Evolutionary conservation across 1,284 basidiomycete species (phyloP).

Genomic region (Baeospora myosura): DNA sequence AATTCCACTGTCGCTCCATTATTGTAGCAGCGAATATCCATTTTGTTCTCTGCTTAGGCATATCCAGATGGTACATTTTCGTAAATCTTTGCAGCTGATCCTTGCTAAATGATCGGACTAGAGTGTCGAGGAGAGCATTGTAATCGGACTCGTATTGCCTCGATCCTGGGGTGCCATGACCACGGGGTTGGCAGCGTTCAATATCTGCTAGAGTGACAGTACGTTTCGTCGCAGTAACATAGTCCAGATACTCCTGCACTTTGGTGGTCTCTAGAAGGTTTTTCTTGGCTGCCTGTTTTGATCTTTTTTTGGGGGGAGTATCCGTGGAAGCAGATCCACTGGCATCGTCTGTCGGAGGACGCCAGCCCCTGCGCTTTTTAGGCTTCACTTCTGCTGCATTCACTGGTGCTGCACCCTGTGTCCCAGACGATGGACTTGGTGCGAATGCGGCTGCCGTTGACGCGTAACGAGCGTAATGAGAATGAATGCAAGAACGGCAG

Average conservation of each 20-base stretch:
- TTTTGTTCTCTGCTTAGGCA: slow-evolving; percentile 29
- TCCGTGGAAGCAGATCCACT: too few species aligned
- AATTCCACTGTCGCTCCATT: slow-evolving; percentile 58
- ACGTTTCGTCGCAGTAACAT: slow-evolving; percentile 35
- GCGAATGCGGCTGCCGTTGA: too few species aligned
- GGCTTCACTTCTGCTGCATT: too few species aligned
- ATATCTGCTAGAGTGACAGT: slow-evolving; percentile 48
- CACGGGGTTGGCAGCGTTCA: slow-evolving; percentile 40
- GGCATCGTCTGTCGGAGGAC: too few species aligned
- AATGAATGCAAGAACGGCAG: too few species aligned
- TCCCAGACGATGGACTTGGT: too few species aligned
- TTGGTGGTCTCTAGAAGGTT: slow-evolving; percentile 33
- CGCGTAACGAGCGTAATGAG: too few species aligned
- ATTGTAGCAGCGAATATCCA: slow-evolving; percentile 46
- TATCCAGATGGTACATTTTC: slow-evolving; percentile 35
- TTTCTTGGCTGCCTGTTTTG: too few species aligned
- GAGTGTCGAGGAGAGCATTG: slow-evolving; percentile 36
- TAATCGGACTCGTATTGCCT: slow-evolving; percentile 48
- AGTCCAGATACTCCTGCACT: slow-evolving; percentile 48
- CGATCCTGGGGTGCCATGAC: slow-evolving; percentile 30
- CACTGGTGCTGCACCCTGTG: too few species aligned
- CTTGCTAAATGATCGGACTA: slow-evolving; percentile 58
- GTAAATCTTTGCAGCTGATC: slow-evolving; percentile 53
- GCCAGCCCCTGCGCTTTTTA: too few species aligned
- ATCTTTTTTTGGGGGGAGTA: too few species aligned